These are phyloP conservation scores for Diaporthe sp. DNA, from an alignment of 2,329 filamentous ascomycete genomes.

Conservation along the genomic window DNA sequence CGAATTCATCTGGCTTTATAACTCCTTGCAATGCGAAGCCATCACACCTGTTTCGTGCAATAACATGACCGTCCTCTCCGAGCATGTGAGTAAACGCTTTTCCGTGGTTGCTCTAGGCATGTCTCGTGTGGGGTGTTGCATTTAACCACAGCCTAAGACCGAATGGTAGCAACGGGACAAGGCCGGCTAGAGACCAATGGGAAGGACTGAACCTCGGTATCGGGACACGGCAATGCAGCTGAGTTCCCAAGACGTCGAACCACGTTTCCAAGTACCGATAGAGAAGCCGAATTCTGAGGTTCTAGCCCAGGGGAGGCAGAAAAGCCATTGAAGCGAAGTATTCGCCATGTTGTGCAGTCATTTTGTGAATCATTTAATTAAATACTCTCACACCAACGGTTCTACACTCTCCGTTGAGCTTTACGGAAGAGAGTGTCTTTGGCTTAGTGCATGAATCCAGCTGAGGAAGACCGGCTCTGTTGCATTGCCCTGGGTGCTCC, in stretches of 20 bases:
- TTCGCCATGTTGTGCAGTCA: too few relatives aligned
- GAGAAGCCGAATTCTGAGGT: not conserved
- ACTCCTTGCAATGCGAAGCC: not conserved
- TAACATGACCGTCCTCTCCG: not conserved
- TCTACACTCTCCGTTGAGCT: not conserved
- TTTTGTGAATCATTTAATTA: not conserved
- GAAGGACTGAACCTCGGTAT: constrained; percentile 20
- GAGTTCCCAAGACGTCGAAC: not conserved
- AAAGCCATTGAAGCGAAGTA: not conserved
- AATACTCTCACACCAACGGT: not conserved
- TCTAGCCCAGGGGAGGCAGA: not conserved
- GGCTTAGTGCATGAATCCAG: rapidly evolving
- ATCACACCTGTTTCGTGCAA: not conserved
- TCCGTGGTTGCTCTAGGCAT: not conserved
- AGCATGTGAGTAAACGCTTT: not conserved
- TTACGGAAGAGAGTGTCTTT: too few relatives aligned
- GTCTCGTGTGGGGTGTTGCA: constrained; percentile 21
- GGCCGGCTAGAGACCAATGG: constrained; percentile 12
- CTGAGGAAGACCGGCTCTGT: not conserved
- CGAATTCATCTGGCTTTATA: not conserved
- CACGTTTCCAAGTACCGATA: not conserved
- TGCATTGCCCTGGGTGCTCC: not conserved
- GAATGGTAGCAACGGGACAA: constrained; percentile 15
- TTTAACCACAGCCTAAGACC: constrained; percentile 29
- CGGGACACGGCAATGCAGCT: constrained; percentile 12